These are phyloP conservation scores for Diutina neorugosa DNA, from an alignment of 1,139 yeast species.

Conservation along the genomic window DNA sequence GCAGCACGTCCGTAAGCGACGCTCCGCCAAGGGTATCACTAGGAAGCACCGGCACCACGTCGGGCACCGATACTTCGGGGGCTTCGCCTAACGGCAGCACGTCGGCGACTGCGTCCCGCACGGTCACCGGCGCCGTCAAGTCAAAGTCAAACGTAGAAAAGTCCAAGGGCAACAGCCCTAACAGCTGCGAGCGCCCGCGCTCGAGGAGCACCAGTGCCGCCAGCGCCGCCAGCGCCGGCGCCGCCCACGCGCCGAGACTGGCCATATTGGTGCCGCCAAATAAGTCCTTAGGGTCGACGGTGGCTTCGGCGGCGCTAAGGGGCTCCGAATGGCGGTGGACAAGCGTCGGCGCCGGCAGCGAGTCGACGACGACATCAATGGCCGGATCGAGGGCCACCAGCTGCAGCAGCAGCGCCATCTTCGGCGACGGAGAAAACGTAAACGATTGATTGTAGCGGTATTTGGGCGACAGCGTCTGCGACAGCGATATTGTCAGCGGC, in stretches of 20 bases:
- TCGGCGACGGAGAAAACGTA: not conserved
- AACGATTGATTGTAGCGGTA: not conserved
- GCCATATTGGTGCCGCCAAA: constrained; percentile 4
- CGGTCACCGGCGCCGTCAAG: not conserved
- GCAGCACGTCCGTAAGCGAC: not conserved
- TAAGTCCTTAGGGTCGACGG: constrained; percentile 4
- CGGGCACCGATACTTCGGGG: not conserved
- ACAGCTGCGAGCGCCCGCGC: constrained; percentile 3
- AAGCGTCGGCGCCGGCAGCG: not conserved
- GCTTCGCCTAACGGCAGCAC: not conserved
- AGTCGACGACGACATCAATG: not conserved
- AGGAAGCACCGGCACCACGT: not conserved
- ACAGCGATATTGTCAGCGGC: not conserved
- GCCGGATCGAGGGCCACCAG: not conserved
- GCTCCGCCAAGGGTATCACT: not conserved
- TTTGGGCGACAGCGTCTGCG: not conserved
- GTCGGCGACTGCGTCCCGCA: not conserved
- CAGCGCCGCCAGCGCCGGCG: not conserved
- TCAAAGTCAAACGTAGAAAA: not conserved
- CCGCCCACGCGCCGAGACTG: not conserved
- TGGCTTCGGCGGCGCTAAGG: not conserved
- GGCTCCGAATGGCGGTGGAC: constrained; percentile 2
- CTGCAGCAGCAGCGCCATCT: not conserved
- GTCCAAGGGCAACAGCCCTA: not conserved
- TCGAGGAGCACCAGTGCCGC: not conserved